Evolutionary conservation across 306 rosid genomes (phyloP).

Genomic region (Dalbergia cochinchinensis): DNA sequence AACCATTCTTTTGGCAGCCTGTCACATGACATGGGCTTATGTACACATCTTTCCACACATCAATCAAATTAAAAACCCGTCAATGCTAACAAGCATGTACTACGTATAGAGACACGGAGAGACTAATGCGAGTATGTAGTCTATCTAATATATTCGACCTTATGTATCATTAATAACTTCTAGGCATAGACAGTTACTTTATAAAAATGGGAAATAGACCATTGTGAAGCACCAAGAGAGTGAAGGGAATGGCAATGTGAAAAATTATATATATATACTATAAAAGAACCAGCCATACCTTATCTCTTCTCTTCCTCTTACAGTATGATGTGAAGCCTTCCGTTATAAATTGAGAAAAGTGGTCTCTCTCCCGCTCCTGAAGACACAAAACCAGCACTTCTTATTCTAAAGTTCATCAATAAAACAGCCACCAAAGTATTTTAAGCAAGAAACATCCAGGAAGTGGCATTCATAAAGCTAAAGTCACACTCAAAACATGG

Average conservation of each 20-base stretch:
- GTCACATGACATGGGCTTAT: background rate
- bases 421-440: conserved; percentile 2
- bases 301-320: conserved; percentile 98
- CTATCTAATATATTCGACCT: background rate
- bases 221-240: background rate
- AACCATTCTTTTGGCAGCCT: background rate
- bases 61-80: no score
- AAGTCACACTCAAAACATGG: background rate
- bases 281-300: conserved; percentile 56
- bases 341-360: conserved; percentile 88
- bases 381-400: conserved; percentile 27
- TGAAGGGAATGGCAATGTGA: background rate
- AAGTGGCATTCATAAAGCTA: conserved; percentile 16
- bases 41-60: background rate
- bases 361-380: conserved; percentile 94
- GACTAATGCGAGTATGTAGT: background rate
- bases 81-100: no score
- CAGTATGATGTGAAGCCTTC: conserved; percentile 96
- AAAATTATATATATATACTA: background rate
- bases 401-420: background rate
- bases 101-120: background rate
- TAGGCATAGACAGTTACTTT: background rate
- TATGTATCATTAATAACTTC: background rate
- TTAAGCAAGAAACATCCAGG: conserved; percentile 21
- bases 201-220: background rate